Evolutionary conservation across 768 basidiomycete genomes (phyloP).

Genomic region (Boletellus ananas): DNA sequence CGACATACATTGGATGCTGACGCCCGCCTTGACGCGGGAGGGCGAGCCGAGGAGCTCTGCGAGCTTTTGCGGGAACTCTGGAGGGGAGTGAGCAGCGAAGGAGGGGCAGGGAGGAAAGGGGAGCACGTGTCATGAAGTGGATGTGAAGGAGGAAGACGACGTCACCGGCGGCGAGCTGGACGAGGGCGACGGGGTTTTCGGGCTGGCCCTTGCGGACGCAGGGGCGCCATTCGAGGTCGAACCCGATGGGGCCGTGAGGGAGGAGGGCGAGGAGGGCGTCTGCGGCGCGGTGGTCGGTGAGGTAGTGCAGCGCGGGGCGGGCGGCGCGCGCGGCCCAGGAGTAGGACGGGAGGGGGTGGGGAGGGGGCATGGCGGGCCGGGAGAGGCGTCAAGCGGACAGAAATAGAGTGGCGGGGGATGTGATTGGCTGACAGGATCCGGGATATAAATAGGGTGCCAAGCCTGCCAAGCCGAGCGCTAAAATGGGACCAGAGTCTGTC

Average conservation of each 20-base stretch:
- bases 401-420: slow-evolving; percentile 12
- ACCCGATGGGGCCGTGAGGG: slow-evolving; percentile 43
- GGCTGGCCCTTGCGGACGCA: slow-evolving; percentile 46
- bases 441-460: slow-evolving; percentile 33
- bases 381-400: neutral
- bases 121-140: slow-evolving; percentile 48
- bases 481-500: too few relatives aligned
- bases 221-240: slow-evolving; percentile 83
- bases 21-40: slow-evolving; percentile 62
- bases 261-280: slow-evolving; percentile 17
- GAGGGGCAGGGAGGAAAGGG: neutral
- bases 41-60: slow-evolving; percentile 49
- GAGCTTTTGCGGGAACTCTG: slow-evolving; percentile 55
- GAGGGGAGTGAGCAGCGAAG: slow-evolving; percentile 9
- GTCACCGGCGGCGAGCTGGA: slow-evolving; percentile 62
- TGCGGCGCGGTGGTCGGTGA: slow-evolving; percentile 32
- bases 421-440: slow-evolving; percentile 25
- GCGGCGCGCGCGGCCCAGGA: slow-evolving; percentile 16
- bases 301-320: slow-evolving; percentile 26
- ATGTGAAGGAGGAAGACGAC: slow-evolving; percentile 64
- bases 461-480: slow-evolving; percentile 1
- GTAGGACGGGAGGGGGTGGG: slow-evolving; percentile 15
- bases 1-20: slow-evolving; percentile 63
- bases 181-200: slow-evolving; percentile 68
- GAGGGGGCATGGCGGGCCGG: neutral